phyloP scores from a whole-genome alignment of 2,329 filamentous ascomycete genomes.

The Fusarium sp. region DNA sequence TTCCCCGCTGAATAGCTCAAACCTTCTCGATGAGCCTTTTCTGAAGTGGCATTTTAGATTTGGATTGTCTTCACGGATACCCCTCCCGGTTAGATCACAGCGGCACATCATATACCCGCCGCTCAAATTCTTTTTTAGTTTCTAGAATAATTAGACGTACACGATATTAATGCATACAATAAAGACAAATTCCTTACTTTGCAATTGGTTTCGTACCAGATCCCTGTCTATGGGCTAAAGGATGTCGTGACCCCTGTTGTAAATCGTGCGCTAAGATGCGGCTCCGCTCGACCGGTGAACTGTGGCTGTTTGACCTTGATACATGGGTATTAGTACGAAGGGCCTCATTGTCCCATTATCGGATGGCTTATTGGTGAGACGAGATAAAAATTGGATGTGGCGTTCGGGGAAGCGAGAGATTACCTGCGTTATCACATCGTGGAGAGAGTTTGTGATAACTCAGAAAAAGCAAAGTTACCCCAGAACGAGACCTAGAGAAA shows the following conservation, averaged over 20 bases:
- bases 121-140: background rate
- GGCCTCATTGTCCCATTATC: background rate
- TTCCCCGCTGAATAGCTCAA: slow-evolving; percentile 17
- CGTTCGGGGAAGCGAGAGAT: background rate
- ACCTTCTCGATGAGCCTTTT: background rate
- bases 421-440: background rate
- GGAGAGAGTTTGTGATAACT: background rate
- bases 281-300: slow-evolving; percentile 27
- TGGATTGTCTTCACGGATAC: slow-evolving; percentile 9
- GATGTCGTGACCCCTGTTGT: slow-evolving; percentile 3
- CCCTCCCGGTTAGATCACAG: background rate
- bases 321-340: background rate
- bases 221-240: background rate
- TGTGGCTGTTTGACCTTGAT: slow-evolving; percentile 12
- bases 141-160: slow-evolving; percentile 4
- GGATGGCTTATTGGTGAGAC: background rate
- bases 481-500: background rate
- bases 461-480: background rate
- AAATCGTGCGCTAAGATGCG: slow-evolving; percentile 10
- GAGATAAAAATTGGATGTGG: background rate
- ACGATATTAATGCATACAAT: slow-evolving; percentile 3
- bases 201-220: background rate
- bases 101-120: background rate
- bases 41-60: background rate
- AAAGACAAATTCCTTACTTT: too few species aligned